These are phyloP conservation scores for Detonula confervacea DNA, from an alignment of 352 stramenopile species.

Conservation along the genomic window DNA sequence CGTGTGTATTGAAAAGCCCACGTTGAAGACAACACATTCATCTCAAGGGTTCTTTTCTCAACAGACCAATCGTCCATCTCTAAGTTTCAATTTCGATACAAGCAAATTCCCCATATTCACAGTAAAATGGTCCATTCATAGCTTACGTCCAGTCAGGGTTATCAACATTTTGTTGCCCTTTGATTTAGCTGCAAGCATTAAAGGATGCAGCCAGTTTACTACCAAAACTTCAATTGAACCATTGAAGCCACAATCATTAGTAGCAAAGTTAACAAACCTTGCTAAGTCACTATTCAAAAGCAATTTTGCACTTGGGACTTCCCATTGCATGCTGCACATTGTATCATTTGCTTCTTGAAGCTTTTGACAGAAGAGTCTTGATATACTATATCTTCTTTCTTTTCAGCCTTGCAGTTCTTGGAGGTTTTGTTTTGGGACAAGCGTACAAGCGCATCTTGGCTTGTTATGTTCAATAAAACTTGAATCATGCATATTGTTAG, in stretches of 20 bases:
- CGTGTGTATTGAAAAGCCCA: conserved; percentile 50
- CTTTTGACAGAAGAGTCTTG: too few relatives aligned
- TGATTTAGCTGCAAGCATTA: too few relatives aligned
- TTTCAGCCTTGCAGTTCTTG: too few relatives aligned
- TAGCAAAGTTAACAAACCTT: background rate
- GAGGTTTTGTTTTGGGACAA: too few relatives aligned
- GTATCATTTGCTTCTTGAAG: too few relatives aligned
- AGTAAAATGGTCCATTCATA: conserved; percentile 45
- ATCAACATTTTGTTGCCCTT: conserved; percentile 6
- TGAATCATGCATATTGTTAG: too few relatives aligned
- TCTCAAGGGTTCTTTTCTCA: background rate
- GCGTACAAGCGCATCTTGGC: too few relatives aligned
- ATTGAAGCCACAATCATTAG: background rate
- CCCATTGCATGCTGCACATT: too few relatives aligned
- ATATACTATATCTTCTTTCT: too few relatives aligned
- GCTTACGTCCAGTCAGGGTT: conserved; percentile 51
- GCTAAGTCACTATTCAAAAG: background rate
- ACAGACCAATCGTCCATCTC: conserved; percentile 23
- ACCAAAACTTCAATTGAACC: background rate
- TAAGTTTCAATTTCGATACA: background rate
- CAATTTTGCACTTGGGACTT: background rate
- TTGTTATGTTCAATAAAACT: too few relatives aligned
- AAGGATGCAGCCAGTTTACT: too few relatives aligned
- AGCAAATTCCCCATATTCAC: conserved; percentile 34
- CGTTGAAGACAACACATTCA: conserved; percentile 23